Base-by-base conservation (phyloP, 2,329 filamentous ascomycete species). In the Aspergillus eucalypticola region DNA sequence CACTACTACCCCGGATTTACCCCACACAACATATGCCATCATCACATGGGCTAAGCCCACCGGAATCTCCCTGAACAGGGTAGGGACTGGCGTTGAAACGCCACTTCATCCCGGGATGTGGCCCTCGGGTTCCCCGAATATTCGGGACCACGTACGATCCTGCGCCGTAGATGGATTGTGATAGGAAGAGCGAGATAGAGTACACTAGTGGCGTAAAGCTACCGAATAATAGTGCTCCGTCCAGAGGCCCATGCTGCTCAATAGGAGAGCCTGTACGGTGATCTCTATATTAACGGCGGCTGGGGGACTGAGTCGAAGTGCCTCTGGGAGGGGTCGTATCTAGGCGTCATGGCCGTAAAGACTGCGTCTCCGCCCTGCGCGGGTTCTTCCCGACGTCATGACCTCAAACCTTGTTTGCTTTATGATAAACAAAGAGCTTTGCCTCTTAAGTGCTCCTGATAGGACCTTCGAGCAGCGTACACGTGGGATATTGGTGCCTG, bases 51-150 rank as follows among this genome's bases (percentile, higher is more conserved):
- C n/a, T 23, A 8, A 49, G 10, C 4, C 11, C 15, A 3, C 15
- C 23, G 44, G 44, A 15, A 49, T 49, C 19, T 48, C 44, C 32
- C 15, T 27, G 25, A 49, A 49, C 7, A 23, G 23, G 44, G 46
- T 32, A n/a, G 13, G 13, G 32, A 35, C 11, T 35, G 32, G 32
- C 3, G 32, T 17, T 17, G 23, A 11, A 50, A 50, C 46, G 46
- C 46, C 46, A 32, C 46, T 15, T 8, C 23, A 8, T 25, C 25
- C 21, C 55, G 51, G 59, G 27, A 61, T 58, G 56, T 54, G 61
- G 59, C 38, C 42, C 60, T 58, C 61, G 59, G 59, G 27, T 29
- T 23, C 52, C 25, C 61, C 61, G 59, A 51, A 17, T 39, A 27
- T 13, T 60, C 53, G 56, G 48, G 53, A 27, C 54, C 52, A 59